phyloP scores from a whole-genome alignment of 352 stramenopile genomes.

The Phytophthora brassicae region DNA sequence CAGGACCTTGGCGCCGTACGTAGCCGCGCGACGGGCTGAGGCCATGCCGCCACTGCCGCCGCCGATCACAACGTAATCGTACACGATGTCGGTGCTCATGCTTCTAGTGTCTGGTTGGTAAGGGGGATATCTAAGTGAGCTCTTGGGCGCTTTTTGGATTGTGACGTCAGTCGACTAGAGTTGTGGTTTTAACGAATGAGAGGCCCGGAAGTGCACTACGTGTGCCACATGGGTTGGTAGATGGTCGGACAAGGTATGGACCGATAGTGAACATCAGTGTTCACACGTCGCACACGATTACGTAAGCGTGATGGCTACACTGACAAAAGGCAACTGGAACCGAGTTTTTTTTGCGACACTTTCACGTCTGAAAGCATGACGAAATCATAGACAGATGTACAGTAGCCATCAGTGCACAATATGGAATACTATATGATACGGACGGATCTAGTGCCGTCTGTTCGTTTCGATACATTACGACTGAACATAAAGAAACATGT shows the following conservation, averaged over 20 bases:
- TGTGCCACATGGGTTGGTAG: not conserved
- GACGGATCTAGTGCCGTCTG: not conserved
- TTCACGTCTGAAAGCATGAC: not conserved
- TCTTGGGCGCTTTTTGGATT: slow-evolving; percentile 22
- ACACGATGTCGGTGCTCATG: slow-evolving; percentile 59
- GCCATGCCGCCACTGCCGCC: slow-evolving; percentile 91
- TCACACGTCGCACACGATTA: slow-evolving; percentile 8
- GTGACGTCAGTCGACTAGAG: slow-evolving; percentile 13
- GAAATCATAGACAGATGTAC: not conserved
- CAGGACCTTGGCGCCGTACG: slow-evolving; percentile 94
- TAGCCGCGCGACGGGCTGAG: slow-evolving; percentile 89
- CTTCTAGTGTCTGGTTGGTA: not conserved
- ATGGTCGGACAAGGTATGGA: not conserved
- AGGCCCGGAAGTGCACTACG: not conserved
- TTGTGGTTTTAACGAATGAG: slow-evolving; percentile 10
- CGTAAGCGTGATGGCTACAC: slow-evolving; percentile 2
- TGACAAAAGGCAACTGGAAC: slow-evolving; percentile 2
- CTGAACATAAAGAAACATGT: slow-evolving; percentile 16
- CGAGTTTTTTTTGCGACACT: not conserved
- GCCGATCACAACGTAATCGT: slow-evolving; percentile 93
- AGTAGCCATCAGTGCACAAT: not conserved
- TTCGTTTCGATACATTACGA: not conserved
- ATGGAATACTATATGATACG: not conserved
- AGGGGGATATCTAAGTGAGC: slow-evolving; percentile 1
- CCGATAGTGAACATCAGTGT: not conserved